Conservation (phyloP, 2,329 filamentous ascomycete genomes). For the Graphiopsis chlorocephala region DNA sequence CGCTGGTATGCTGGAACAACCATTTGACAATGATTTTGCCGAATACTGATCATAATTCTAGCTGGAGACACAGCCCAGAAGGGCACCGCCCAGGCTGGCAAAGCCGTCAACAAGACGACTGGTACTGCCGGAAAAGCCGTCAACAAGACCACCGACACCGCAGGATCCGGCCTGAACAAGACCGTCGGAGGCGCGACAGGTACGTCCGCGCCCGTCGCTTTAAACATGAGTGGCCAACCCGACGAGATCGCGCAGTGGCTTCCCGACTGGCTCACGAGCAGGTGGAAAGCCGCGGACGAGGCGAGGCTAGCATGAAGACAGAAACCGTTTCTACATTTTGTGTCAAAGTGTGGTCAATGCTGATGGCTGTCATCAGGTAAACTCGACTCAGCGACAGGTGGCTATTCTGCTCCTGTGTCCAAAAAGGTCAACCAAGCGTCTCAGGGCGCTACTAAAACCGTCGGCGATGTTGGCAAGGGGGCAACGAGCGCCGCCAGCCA, state of each 20-base stretch:
- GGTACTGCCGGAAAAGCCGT: slow-evolving; percentile 25
- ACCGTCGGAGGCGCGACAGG: slow-evolving; percentile 29
- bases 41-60: neutral
- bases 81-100: slow-evolving; percentile 24
- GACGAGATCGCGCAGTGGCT: slow-evolving; percentile 23
- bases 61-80: slow-evolving; percentile 22
- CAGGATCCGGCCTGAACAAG: slow-evolving; percentile 25
- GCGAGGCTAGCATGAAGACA: neutral
- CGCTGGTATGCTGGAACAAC: neutral
- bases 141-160: slow-evolving; percentile 29
- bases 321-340: neutral
- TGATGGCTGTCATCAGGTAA: slow-evolving; percentile 26
- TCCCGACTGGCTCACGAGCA: slow-evolving; percentile 28
- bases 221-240: neutral
- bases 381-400: slow-evolving; percentile 36
- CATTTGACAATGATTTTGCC: neutral
- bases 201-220: slow-evolving; percentile 23
- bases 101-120: slow-evolving; percentile 29
- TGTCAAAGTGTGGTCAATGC: slow-evolving; percentile 11
- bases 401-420: slow-evolving; percentile 29
- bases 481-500: slow-evolving; percentile 16
- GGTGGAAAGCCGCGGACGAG: slow-evolving; percentile 26
- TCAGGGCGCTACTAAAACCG: slow-evolving; percentile 37
- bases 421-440: slow-evolving; percentile 35
- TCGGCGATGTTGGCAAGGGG: slow-evolving; percentile 35